These are phyloP conservation scores for Suhomyces bribrorum DNA, from an alignment of 1,139 yeast genomes.

Conservation along the genomic window DNA sequence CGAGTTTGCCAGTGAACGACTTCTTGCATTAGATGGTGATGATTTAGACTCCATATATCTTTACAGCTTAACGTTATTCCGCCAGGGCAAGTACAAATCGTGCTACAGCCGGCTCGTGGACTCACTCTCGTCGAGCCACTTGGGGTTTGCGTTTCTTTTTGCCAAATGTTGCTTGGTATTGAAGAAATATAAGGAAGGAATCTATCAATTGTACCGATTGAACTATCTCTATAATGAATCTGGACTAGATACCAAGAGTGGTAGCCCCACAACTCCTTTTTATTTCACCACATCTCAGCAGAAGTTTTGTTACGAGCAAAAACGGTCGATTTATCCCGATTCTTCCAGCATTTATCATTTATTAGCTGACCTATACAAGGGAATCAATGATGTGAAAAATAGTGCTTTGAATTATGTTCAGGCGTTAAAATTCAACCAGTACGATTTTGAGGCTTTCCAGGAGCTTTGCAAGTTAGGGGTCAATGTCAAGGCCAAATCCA, in stretches of 20 bases:
- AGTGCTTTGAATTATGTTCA: constrained; percentile 68
- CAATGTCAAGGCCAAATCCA: constrained; percentile 59
- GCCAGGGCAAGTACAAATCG: constrained; percentile 57
- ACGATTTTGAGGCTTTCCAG: constrained; percentile 83
- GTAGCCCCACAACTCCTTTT: constrained; percentile 11
- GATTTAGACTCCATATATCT: constrained; percentile 61
- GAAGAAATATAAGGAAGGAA: constrained; percentile 62
- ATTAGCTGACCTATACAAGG: constrained; percentile 68
- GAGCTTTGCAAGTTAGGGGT: constrained; percentile 74
- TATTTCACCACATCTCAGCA: constrained; percentile 26
- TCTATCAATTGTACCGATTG: constrained; percentile 49
- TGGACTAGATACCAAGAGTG: constrained; percentile 9
- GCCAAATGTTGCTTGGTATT: constrained; percentile 65
- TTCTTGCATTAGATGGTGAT: constrained; percentile 55
- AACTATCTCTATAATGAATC: constrained; percentile 41
- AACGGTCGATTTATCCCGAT: constrained; percentile 56
- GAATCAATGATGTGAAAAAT: constrained; percentile 54
- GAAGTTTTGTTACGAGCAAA: constrained; percentile 36
- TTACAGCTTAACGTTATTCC: constrained; percentile 61
- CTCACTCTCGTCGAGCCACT: constrained; percentile 41
- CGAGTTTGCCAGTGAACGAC: constrained; percentile 77
- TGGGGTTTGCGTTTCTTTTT: constrained; percentile 72
- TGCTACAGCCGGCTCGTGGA: constrained; percentile 54
- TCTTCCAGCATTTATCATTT: constrained; percentile 62
- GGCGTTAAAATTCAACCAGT: constrained; percentile 74